Conservation (phyloP, 805 yeast genomes). For the Jamesozyma lodderae region DNA sequence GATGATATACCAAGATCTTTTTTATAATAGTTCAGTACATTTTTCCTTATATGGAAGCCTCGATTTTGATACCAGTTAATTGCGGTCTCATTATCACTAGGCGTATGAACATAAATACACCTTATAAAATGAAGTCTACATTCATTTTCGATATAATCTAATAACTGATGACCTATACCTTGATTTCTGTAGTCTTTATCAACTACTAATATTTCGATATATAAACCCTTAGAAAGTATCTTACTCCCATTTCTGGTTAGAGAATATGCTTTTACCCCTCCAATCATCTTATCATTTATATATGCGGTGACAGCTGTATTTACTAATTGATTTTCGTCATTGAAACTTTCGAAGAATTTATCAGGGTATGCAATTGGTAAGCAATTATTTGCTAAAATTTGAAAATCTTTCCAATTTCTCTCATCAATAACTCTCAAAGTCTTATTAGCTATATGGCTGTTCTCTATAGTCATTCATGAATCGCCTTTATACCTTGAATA, state of each 20-base stretch:
- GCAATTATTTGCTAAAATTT: background rate
- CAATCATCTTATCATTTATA: slow-evolving; percentile 71
- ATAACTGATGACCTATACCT: slow-evolving; percentile 54
- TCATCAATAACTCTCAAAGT: background rate
- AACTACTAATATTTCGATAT: slow-evolving; percentile 61
- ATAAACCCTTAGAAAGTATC: slow-evolving; percentile 41
- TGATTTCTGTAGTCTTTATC: slow-evolving; percentile 50
- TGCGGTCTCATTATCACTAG: slow-evolving; percentile 35
- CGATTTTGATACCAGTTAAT: slow-evolving; percentile 43
- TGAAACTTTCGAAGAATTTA: background rate
- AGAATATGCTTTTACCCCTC: slow-evolving; percentile 54
- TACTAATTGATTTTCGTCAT: background rate
- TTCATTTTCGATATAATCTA: slow-evolving; percentile 47
- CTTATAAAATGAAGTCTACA: slow-evolving; percentile 37
- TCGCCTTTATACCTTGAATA: no score
- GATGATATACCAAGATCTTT: background rate
- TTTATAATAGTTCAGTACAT: background rate
- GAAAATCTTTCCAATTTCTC: background rate
- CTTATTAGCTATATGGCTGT: no score
- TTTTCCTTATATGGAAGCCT: slow-evolving; percentile 32
- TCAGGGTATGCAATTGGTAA: background rate
- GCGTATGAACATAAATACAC: slow-evolving; percentile 44
- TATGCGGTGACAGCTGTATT: background rate
- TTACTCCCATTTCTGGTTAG: slow-evolving; percentile 32
- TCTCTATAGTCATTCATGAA: no score